Evolutionary conservation across 2,329 filamentous ascomycete species (phyloP), one percentile per base, ranked within the genome.

Genomic region (Endocalyx cinctus): DNA sequence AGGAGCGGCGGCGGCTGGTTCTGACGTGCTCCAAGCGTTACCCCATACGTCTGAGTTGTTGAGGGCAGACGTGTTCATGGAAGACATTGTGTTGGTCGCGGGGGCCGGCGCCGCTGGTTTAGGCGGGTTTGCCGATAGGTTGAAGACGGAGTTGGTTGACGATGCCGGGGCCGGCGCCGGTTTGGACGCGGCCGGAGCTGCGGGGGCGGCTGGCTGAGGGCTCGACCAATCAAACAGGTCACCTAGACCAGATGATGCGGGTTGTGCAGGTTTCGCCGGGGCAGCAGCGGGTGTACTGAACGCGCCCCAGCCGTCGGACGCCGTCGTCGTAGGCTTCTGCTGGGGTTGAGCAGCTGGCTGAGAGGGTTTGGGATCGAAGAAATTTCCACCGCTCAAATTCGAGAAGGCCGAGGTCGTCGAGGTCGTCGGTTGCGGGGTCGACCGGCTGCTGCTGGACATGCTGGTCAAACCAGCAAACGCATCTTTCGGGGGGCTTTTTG

Each of bases 141-240:
- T 94, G 64, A 96, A 96, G 5, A 87, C 82, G 3, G 86, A 92
- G 52, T 62, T 72, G 17, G 72, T 57, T 14, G 55, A 40, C 25
- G 64, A 35, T 45, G 68, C 59, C 6, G 70, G 59, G 6, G 62
- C 51, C 27, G 67, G 50, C 45, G 68, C 60, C 6, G 70, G 59
- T 6, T 62, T 51, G 27, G 67, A 49, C 40, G 64, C 47, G 26
- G 66, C 42, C 31, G 64, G 52, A 35, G 73, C 50, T 29, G 73
- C 51, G 31, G 72, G 48, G 26, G 72, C 58, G 11, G 70, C 60
- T 6, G 70, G 62, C 33, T 71, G 58, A 13, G 69, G 48, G 1
- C 75, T 63, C 6, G 77, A 75, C 45, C 95, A 76, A 54, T 90
- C 87, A 52, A 96, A 90, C 2, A 96, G 70, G 54, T 94, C 87